Evolutionary conservation across 192 early-diverging fungal species (phyloP).

Genomic region (Chytriomyces sp.): DNA sequence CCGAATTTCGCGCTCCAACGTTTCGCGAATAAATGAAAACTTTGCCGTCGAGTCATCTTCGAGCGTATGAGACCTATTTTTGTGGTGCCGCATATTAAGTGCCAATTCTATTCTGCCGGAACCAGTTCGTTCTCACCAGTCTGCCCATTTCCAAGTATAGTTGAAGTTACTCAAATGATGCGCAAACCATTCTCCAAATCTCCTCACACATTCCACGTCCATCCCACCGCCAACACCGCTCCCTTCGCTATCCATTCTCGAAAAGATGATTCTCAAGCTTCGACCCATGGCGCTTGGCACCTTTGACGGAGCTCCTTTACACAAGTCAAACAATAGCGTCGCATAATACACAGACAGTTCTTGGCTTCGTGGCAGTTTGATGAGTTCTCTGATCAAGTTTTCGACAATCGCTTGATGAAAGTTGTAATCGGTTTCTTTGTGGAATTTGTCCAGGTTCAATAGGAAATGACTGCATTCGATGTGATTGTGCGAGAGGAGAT

Average conservation of each 20-base stretch:
- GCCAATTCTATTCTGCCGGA: background rate
- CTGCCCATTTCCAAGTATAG: conserved; percentile 86
- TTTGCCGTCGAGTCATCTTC: conserved; percentile 57
- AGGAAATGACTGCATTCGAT: conserved; percentile 84
- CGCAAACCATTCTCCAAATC: conserved; percentile 87
- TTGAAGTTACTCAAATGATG: conserved; percentile 93
- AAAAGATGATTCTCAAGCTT: conserved; percentile 66
- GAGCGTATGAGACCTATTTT: conserved; percentile 58
- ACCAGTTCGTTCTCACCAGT: conserved; percentile 60
- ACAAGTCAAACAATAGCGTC: conserved; percentile 72
- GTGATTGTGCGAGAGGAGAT: conserved; percentile 89
- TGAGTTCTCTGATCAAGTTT: conserved; percentile 59
- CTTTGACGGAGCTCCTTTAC: conserved; percentile 61
- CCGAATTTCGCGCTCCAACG: conserved; percentile 82
- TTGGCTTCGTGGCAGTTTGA: conserved; percentile 61
- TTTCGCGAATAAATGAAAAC: conserved; percentile 83
- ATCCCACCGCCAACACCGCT: conserved; percentile 48
- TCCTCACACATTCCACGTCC: conserved; percentile 86
- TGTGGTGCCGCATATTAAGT: background rate
- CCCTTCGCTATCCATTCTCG: conserved; percentile 55
- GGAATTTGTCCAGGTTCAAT: conserved; percentile 56
- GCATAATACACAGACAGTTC: conserved; percentile 69
- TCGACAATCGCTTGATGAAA: conserved; percentile 62
- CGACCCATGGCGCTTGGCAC: conserved; percentile 73
- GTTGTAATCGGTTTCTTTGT: conserved; percentile 48